Base-by-base conservation (phyloP, 441 rosid genomes). In the Cnidoscolus chayamansa region DNA sequence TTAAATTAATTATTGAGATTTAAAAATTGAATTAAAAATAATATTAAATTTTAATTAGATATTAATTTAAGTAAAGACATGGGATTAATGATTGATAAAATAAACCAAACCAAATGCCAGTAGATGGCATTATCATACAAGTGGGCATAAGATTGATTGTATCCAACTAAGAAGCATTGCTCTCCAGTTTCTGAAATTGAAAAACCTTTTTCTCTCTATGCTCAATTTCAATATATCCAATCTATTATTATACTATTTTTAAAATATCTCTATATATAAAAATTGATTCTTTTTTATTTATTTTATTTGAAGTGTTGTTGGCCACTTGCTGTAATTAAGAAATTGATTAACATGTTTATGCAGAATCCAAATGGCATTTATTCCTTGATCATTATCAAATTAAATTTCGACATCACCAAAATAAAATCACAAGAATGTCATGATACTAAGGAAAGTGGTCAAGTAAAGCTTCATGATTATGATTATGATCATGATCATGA, bases 331-430 rank as follows among this genome's bases (percentile, higher is more conserved):
- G 31, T 15, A 6, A 49, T 60, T 48, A n/a, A 47, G 65, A 43
- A 57, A 43, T 13, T 70, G 17, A 48, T 16, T 53, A 25, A 8
- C 13, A 16, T 51, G 9, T 60, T 51, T 11, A 59, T 30, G 45
- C 20, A 5, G 61, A 61, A 68, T 69, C 71, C 56, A 45, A 25
- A 35, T 67, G 72, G 64, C 64, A 79, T 72, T 58, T 72, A 63
- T 74, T 79, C 74, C n/a, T 50, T 72, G 31, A 72, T 83, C 84
- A 72, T 83, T 79, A 74, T 47, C 61, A 57, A 37, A 63, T 58
- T 49, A 66, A 74, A 75, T 10, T 2, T 67, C 74, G 59, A 65
- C 69, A 35, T 32, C 51, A 37, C 54, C 10, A 15, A 16, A 37
- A 58, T 50, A 54, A 19, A 76, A 58, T 47, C 30, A 37, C 67